Conservation (phyloP, 345 rosid genomes). For the Rhodamnia argentea region DNA sequence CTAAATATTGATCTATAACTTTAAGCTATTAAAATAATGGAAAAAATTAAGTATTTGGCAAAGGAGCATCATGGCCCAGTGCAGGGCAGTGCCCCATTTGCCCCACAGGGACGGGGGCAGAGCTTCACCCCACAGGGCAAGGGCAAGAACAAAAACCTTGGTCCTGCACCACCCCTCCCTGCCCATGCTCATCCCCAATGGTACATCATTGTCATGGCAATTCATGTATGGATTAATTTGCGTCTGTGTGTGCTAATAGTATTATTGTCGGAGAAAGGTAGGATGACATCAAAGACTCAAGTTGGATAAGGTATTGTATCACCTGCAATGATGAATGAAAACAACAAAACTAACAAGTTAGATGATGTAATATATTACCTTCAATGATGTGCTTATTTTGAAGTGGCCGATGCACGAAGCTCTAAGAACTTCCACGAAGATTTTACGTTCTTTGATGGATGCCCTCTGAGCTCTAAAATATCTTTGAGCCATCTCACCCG, state of each 20-base stretch:
- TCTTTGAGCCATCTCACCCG: constrained; percentile 43
- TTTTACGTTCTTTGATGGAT: constrained; percentile 3
- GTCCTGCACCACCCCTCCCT: neutral
- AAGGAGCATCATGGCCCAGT: neutral
- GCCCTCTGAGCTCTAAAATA: constrained; percentile 17
- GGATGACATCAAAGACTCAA: neutral
- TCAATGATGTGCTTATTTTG: constrained; percentile 6
- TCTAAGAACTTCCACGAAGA: constrained; percentile 41
- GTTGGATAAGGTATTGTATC: neutral
- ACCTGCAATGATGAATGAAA: neutral
- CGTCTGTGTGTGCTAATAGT: neutral
- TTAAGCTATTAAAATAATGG: neutral
- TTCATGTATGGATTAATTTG: neutral
- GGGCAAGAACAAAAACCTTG: neutral
- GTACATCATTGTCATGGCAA: neutral
- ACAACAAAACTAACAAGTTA: neutral
- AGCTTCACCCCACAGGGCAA: neutral
- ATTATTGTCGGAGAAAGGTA: neutral
- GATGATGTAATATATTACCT: neutral
- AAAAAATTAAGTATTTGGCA: neutral
- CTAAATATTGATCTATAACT: neutral
- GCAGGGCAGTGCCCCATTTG: neutral
- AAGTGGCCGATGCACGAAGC: constrained; percentile 11
- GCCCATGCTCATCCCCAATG: neutral
- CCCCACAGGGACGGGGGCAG: neutral